Base-by-base conservation (phyloP, 257 asterid species). In the Solanum virginianum region DNA sequence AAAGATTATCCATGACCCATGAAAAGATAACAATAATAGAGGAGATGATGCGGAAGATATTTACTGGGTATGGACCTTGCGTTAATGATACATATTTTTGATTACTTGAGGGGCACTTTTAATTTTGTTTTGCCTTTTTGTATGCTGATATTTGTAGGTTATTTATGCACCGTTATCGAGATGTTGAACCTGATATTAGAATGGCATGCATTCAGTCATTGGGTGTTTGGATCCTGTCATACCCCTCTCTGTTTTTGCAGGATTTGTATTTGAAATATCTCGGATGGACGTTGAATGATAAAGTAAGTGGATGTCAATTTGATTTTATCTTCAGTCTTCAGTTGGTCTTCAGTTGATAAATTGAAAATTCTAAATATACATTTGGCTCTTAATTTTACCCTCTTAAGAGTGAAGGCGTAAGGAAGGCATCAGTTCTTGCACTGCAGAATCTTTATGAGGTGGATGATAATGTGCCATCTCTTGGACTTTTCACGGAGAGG, bases 271-370 rank as follows among this genome's bases (percentile, higher is more conserved):
- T 97, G 91, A 97, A 97, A 89, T 97, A 97, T 89, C 98, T 97
- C 71, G 99, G 99, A 74, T 97, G 99, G 99, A 97, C 99, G 71
- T 89, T 97, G 92, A 97, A 97, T 77, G 99, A 97, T 91, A 97
- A 97, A 95, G 99, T 94, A 90, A 87, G 85, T 68, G 20, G 68
- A 83, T 49, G 16, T 69, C 51, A 83, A 54, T 68, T 83, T 62
- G 85, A 43, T 43, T 10, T 82, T 83, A 83, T 83, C 65, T 53
- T 83, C 49, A 8, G 32, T 8, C 86, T 26, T 83, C 53, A 68
- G 43, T 53, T 79, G 82, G 32, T 8, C 86, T 26, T 83, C 53
- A 68, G 43, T 53, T 79, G 82, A 26, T 68, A 36, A 69, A 59
- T n/a, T 47, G 63, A 10, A 54, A 69, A 57, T 89, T 84, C 87